A percentile compares a stretch with the other conserved stretches of the same genome.
Evolutionary conservation across 352 stramenopile species (phyloP).

Genomic region (Phytophthora nicotianae): DNA sequence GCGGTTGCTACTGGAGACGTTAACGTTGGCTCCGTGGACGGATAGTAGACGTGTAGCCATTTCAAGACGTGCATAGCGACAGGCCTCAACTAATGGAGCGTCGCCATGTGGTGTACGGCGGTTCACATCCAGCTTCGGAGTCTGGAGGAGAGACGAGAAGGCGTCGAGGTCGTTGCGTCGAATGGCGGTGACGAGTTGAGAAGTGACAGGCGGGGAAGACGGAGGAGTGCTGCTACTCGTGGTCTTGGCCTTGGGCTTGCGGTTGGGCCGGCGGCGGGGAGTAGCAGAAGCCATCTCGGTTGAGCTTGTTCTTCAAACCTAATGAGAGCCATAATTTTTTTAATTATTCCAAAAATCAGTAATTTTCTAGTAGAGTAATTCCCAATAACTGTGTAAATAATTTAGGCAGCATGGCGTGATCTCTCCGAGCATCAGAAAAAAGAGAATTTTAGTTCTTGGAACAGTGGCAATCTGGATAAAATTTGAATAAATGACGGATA

Average conservation of each 20-base stretch:
- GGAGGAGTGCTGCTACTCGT: neutral
- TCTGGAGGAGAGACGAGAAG: conserved; percentile 35
- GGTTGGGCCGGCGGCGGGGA: neutral
- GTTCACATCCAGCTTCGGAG: conserved; percentile 45
- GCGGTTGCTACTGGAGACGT: conserved; percentile 41
- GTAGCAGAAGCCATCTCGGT: conserved; percentile 3
- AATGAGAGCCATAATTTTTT: no score
- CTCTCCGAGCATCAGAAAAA: no score
- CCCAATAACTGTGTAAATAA: no score
- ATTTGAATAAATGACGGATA: no score
- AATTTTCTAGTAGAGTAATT: no score
- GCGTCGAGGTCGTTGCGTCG: conserved; percentile 25
- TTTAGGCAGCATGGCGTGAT: no score
- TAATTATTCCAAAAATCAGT: no score
- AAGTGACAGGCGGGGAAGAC: neutral
- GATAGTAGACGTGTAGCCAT: conserved; percentile 46
- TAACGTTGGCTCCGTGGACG: conserved; percentile 39
- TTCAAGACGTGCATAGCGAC: conserved; percentile 52
- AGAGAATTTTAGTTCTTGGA: no score
- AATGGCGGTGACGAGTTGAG: conserved; percentile 36
- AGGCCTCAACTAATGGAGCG: conserved; percentile 54
- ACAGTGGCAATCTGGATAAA: no score
- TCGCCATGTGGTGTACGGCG: conserved; percentile 43
- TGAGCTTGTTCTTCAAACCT: neutral
- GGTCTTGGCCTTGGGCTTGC: conserved; percentile 3